Evolutionary conservation across 2,329 filamentous ascomycete genomes (phyloP).

Genomic region (Penicillium olsonii): DNA sequence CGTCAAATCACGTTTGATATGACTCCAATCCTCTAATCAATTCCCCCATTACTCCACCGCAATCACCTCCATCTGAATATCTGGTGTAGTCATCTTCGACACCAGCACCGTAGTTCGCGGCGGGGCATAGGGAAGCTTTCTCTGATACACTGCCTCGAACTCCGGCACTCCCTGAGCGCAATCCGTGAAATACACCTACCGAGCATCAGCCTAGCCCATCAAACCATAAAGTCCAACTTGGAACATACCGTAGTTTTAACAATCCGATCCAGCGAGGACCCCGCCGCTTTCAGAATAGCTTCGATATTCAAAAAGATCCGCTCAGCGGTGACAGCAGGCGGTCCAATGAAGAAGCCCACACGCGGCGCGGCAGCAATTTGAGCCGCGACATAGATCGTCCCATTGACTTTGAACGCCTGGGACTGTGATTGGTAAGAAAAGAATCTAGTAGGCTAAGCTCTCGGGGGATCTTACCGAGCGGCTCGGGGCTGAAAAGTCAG

Average conservation of each 20-base stretch:
- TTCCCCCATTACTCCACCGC: neutral
- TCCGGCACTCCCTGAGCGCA: neutral
- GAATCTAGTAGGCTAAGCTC: neutral
- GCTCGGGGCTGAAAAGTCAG: neutral
- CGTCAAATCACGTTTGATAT: no score
- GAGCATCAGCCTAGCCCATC: no score
- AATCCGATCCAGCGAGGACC: neutral
- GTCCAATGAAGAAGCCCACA: neutral
- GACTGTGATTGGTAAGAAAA: neutral
- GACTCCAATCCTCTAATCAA: no score
- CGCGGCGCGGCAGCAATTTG: neutral
- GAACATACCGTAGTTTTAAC: constrained; percentile 3
- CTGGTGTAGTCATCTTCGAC: neutral
- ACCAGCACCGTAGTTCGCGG: constrained; percentile 1
- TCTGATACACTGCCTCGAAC: neutral
- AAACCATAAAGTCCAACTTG: neutral
- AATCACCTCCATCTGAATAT: constrained; percentile 1
- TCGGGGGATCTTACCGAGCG: neutral
- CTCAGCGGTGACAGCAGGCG: neutral
- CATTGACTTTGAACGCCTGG: constrained; percentile 6
- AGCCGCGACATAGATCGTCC: constrained; percentile 2
- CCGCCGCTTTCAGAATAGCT: constrained; percentile 1
- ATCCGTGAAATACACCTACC: constrained; percentile 1
- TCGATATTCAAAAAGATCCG: constrained; percentile 2
- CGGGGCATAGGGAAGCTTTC: neutral